These are phyloP conservation scores for Cryoendolithus antarcticus DNA, from an alignment of 2,329 filamentous ascomycete species.

Conservation along the genomic window DNA sequence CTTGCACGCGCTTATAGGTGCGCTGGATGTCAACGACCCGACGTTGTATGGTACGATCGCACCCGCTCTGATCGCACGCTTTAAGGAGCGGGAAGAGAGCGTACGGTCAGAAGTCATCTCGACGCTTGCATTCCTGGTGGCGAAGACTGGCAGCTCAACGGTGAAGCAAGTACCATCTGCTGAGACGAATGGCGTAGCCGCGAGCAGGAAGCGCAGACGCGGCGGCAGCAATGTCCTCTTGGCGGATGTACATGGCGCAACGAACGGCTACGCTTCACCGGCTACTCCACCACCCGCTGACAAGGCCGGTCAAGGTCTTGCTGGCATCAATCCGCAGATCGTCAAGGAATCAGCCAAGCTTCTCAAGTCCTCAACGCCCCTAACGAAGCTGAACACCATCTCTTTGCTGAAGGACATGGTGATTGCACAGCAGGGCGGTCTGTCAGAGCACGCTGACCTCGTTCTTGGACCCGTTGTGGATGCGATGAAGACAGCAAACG, in stretches of 20 bases:
- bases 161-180: constrained; percentile 4
- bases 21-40: constrained; percentile 67
- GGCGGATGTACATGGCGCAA: constrained; percentile 45
- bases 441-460: constrained; percentile 66
- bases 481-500: constrained; percentile 43
- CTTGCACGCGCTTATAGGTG: constrained; percentile 74
- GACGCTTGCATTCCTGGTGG: constrained; percentile 70
- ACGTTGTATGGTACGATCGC: constrained; percentile 68
- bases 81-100: constrained; percentile 88
- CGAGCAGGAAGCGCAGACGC: constrained; percentile 69
- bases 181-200: constrained; percentile 27
- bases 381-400: constrained; percentile 77
- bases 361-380: constrained; percentile 63
- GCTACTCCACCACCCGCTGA: constrained; percentile 53
- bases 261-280: constrained; percentile 55
- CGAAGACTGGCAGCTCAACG: constrained; percentile 48
- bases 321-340: constrained; percentile 66
- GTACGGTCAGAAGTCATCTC: constrained; percentile 82
- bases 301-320: constrained; percentile 67
- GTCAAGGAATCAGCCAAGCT: constrained; percentile 69
- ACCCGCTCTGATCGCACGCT: constrained; percentile 65
- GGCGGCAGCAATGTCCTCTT: constrained; percentile 66
- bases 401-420: constrained; percentile 75
- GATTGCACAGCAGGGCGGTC: constrained; percentile 69
- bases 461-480: constrained; percentile 74